phyloP scores from a whole-genome alignment of 371 early-diverging fungal species.

The Mucor irregularis region DNA sequence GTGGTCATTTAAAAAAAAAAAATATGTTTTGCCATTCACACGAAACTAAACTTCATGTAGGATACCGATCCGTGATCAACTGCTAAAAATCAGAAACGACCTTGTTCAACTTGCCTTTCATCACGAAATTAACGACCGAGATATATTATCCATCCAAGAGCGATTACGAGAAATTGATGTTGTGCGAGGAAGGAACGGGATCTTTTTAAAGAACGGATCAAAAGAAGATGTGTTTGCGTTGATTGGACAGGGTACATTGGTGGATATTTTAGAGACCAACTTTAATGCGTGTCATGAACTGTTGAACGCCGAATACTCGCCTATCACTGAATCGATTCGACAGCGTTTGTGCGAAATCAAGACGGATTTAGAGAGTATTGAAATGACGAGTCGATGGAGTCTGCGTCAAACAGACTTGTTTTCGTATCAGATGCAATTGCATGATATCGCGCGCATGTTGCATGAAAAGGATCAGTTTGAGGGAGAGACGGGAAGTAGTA shows the following conservation, averaged over 20 bases:
- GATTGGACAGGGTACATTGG: slow-evolving; percentile 3
- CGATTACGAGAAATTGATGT: neutral
- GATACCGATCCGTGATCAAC: slow-evolving; percentile 5
- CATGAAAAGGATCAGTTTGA: neutral
- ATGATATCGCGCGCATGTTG: slow-evolving; percentile 53
- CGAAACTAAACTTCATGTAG: neutral
- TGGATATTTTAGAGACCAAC: slow-evolving; percentile 1
- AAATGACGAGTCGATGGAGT: slow-evolving; percentile 70
- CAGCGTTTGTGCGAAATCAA: slow-evolving; percentile 65
- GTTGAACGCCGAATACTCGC: neutral
- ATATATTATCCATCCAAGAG: neutral
- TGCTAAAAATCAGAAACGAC: neutral
- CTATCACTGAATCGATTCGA: slow-evolving; percentile 58
- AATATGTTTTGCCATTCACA: neutral
- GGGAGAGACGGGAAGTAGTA: neutral
- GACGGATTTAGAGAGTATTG: slow-evolving; percentile 59
- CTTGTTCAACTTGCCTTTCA: neutral
- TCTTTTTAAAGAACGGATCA: neutral
- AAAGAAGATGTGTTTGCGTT: neutral
- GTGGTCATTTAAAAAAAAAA: neutral
- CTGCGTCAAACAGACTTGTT: slow-evolving; percentile 71
- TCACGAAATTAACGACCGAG: neutral
- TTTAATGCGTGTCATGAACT: slow-evolving; percentile 5
- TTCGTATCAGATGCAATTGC: slow-evolving; percentile 67
- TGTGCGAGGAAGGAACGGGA: neutral